Base-by-base conservation (phyloP, 2,329 filamentous ascomycete species). In the Penicillium decumbens region DNA sequence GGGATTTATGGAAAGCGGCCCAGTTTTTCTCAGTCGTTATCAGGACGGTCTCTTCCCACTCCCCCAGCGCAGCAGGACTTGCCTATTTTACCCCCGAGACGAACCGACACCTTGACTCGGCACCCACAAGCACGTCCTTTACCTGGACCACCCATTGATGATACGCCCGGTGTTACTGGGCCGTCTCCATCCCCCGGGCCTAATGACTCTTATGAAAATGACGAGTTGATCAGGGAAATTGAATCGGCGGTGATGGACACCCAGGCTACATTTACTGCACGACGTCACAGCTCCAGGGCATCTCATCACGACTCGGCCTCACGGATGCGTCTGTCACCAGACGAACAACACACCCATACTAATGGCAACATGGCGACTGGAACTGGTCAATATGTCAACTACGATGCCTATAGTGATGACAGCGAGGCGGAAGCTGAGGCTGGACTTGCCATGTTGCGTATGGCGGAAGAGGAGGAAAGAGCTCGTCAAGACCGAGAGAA, bases 381-480 rank as follows among this genome's bases (percentile, higher is more conserved):
- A 3, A 65, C 69, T 1, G 72, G 73, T 46, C 66, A 75, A 43
- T 71, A 73, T 50, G 67, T 74, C 33, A 74, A 75, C 51, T 74
- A 76, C 50, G 72, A 72, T 51, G 72, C 73, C 5, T 78, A 78
- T 58, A 77, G 77, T 54, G 87, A 92, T 47, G 89, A 95, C 43
- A 95, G 89, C 64, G 92, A 97, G 64, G 83, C 87, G 0, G 92
- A 96, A 68, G 92, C 87, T 18, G 84, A 87, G 33, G 89, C 89
- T 52, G 92, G 93, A 13, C 74, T 95, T 44, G 81, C 88, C 65
- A 90, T 90, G 57, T 83, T 97, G 79, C 83, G 84, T 50, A 82
- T 91, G 72, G 90, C 89, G 4, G 89, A 95, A 53, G 81, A 89
- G 66, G 78, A 84, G 65, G 88, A 95, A 51, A 82, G 84, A 43